These are phyloP conservation scores for sunflower (Helianthus annuus) DNA, from an alignment of 129 eudicot genomes.

Conservation along the genomic window DNA sequence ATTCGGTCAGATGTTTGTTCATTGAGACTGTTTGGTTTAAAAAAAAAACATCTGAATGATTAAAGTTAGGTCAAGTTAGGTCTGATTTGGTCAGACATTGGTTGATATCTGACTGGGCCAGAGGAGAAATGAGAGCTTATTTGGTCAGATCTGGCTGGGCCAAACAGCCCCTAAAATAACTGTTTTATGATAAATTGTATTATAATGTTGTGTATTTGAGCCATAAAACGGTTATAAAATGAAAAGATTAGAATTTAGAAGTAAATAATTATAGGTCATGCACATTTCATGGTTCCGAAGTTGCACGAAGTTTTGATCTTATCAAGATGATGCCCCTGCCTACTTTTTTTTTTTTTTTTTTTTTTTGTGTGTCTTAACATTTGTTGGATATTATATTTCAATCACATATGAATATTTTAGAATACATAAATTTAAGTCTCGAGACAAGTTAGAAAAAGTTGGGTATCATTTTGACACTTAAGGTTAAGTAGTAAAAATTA, in stretches of 20 bases:
- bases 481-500: neutral
- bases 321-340: conserved; percentile 2
- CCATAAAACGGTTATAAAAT: neutral
- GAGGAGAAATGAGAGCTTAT: no score
- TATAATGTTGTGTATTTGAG: no score
- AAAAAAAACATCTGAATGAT: no score
- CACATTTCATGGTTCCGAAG: neutral
- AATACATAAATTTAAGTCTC: neutral
- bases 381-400: neutral
- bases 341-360: neutral
- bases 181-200: no score
- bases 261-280: neutral
- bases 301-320: neutral
- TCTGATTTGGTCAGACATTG: no score
- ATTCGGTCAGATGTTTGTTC: no score
- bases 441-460: neutral
- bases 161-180: no score
- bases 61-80: no score
- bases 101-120: no score
- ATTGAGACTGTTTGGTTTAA: no score
- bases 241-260: neutral
- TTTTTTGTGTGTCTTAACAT: neutral
- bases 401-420: neutral
- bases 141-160: no score
- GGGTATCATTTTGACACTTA: neutral